These are phyloP conservation scores for Nothophaeocryptopus gaeumannii DNA, from an alignment of 2,329 filamentous ascomycete genomes.

Conservation along the genomic window DNA sequence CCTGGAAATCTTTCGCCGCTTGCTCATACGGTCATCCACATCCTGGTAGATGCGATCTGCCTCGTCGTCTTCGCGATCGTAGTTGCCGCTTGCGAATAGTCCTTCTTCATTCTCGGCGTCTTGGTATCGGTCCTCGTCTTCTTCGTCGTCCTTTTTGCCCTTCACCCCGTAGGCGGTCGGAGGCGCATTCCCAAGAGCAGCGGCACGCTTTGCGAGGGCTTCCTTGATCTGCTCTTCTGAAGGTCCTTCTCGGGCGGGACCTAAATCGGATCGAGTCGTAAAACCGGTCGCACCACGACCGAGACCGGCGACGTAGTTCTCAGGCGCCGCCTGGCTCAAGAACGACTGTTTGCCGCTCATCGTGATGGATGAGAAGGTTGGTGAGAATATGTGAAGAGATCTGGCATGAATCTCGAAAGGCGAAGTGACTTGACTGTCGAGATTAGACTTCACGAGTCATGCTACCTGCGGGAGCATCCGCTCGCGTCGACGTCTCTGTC, in stretches of 20 bases:
- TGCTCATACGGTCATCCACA: constrained; percentile 96
- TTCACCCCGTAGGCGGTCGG: constrained; percentile 69
- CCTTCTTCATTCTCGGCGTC: constrained; percentile 97
- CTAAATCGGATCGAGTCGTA: constrained; percentile 93
- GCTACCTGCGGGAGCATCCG: too few relatives aligned
- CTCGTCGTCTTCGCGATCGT: constrained; percentile 96
- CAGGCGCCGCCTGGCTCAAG: constrained; percentile 69
- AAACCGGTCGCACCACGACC: constrained; percentile 97
- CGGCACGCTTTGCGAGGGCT: constrained; percentile 88
- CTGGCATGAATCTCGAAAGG: not conserved
- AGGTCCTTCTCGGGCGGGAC: constrained; percentile 89
- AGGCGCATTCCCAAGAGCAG: constrained; percentile 70
- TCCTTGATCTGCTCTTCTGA: constrained; percentile 99
- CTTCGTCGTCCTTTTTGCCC: constrained; percentile 68
- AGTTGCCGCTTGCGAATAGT: constrained; percentile 89
- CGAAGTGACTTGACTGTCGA: too few relatives aligned
- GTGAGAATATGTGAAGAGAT: not conserved
- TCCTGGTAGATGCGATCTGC: constrained; percentile 93
- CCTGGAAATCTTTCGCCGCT: constrained; percentile 79
- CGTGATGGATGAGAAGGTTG: constrained; percentile 1
- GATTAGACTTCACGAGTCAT: too few relatives aligned
- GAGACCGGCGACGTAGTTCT: constrained; percentile 80
- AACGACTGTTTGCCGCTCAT: constrained; percentile 78
- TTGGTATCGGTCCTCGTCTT: constrained; percentile 79
- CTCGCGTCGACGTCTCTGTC: too few relatives aligned